A percentile compares a stretch with the other conserved stretches of the same genome.
Evolutionary conservation across 768 basidiomycete genomes (phyloP).

Genomic region (Lactarius hengduanensis): DNA sequence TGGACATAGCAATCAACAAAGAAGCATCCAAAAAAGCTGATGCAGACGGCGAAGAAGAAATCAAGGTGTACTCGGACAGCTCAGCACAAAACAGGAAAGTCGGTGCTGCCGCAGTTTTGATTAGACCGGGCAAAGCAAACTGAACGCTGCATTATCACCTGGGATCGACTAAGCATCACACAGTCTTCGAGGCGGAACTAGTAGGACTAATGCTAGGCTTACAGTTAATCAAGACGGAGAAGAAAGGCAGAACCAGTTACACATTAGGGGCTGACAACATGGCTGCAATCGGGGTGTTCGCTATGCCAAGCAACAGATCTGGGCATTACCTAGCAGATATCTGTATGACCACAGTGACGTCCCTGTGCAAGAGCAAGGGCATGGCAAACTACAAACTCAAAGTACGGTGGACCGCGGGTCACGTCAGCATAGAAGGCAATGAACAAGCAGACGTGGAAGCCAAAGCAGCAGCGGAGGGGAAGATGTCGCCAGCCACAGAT

Average conservation of each 20-base stretch:
- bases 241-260: no score
- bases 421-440: not conserved
- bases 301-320: not conserved
- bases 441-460: not conserved
- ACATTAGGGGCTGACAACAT: not conserved
- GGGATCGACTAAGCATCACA: not conserved
- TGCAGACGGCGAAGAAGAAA: not conserved
- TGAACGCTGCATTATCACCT: not conserved
- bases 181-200: not conserved
- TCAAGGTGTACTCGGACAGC: constrained; percentile 29
- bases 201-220: not conserved
- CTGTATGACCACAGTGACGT: not conserved
- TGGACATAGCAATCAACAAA: not conserved
- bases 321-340: not conserved
- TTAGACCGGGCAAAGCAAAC: not conserved
- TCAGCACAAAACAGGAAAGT: constrained; percentile 15
- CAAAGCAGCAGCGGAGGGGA: not conserved
- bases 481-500: not conserved
- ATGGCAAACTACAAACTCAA: not conserved
- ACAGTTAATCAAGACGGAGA: not conserved
- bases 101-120: not conserved
- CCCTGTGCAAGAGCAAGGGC: not conserved
- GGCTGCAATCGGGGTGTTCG: not conserved
- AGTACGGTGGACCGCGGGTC: not conserved
- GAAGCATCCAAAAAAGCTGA: constrained; percentile 5